A percentile compares a stretch with the other conserved stretches of the same genome.
Evolutionary conservation across 2,329 filamentous ascomycete species (phyloP).

Genomic region (Parastagonospora nodorum): DNA sequence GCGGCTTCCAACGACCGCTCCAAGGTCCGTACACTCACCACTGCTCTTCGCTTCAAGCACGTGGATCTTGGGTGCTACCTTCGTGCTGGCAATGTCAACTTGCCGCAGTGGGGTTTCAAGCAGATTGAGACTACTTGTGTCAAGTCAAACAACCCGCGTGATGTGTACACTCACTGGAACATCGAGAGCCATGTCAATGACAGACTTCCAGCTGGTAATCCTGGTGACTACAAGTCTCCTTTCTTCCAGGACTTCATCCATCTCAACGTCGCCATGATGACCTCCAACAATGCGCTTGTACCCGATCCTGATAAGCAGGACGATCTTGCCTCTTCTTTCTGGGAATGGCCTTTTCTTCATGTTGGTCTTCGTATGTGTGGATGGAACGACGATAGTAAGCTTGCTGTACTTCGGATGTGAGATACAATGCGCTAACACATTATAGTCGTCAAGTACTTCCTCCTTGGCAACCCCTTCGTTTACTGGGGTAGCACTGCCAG

Average conservation of each 20-base stretch:
- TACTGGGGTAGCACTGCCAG: slow-evolving; percentile 93
- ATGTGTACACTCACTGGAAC: slow-evolving; percentile 98
- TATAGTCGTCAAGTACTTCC: slow-evolving; percentile 87
- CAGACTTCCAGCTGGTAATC: slow-evolving; percentile 84
- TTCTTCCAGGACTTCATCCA: slow-evolving; percentile 98
- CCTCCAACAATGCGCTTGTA: slow-evolving; percentile 96
- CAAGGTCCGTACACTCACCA: slow-evolving; percentile 88
- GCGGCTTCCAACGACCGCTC: slow-evolving; percentile 84
- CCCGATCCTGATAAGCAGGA: slow-evolving; percentile 99
- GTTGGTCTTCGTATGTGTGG: slow-evolving; percentile 98
- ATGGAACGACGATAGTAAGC: slow-evolving; percentile 81
- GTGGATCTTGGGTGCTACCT: slow-evolving; percentile 86
- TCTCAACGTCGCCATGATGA: slow-evolving; percentile 99
- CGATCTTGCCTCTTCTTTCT: slow-evolving; percentile 93
- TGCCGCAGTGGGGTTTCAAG: slow-evolving; percentile 99
- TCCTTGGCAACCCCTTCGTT: slow-evolving; percentile 92
- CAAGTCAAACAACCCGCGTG: slow-evolving; percentile 88
- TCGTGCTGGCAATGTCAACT: slow-evolving; percentile 90
- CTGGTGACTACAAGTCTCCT: slow-evolving; percentile 91
- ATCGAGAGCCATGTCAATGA: slow-evolving; percentile 95
- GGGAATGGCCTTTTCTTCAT: slow-evolving; percentile 97
- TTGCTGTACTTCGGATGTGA: neutral
- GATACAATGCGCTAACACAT: slow-evolving; percentile 15
- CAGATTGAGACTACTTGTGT: slow-evolving; percentile 97
- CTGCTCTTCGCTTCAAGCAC: slow-evolving; percentile 87